These are phyloP conservation scores for Endotrypanum monterogeii DNA, from an alignment of 208 protist genomes.

Conservation along the genomic window DNA sequence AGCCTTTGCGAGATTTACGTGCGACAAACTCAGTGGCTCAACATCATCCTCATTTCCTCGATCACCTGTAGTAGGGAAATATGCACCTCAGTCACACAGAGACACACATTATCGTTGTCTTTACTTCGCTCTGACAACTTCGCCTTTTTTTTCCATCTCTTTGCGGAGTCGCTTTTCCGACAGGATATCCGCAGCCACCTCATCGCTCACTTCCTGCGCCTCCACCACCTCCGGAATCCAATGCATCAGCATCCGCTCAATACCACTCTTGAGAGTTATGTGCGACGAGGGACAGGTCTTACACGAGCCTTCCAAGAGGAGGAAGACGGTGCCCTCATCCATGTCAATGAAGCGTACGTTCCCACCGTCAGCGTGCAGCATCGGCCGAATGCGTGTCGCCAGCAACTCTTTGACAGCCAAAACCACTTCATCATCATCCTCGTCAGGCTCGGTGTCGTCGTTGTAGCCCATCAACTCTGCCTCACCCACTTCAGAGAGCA, in stretches of 20 bases:
- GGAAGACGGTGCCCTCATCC: conserved; percentile 88
- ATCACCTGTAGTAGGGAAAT: too few relatives aligned
- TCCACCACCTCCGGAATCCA: conserved; percentile 94
- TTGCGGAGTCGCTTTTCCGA: conserved; percentile 70
- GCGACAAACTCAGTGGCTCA: too few relatives aligned
- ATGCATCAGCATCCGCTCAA: conserved; percentile 95
- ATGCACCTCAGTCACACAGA: too few relatives aligned
- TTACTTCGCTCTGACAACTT: conserved; percentile 35
- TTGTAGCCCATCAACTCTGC: conserved; percentile 66
- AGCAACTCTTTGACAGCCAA: conserved; percentile 93
- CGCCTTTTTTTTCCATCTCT: conserved; percentile 45
- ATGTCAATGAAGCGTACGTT: conserved; percentile 93
- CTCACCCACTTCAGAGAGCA: conserved; percentile 74
- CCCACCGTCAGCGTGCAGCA: conserved; percentile 90
- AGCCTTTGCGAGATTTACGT: background rate
- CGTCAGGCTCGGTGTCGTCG: conserved; percentile 88
- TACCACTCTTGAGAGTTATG: conserved; percentile 91
- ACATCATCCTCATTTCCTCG: too few relatives aligned
- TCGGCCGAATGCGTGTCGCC: conserved; percentile 85
- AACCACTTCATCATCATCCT: conserved; percentile 91
- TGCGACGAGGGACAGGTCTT: conserved; percentile 88
- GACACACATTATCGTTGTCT: background rate
- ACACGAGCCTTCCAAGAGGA: conserved; percentile 90
- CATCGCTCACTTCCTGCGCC: conserved; percentile 82
- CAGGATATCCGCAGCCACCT: conserved; percentile 78